Percentiles rank a stretch among this genome's conserved stretches.
Evolutionary conservation across 1,284 basidiomycete genomes (phyloP).

Genomic region (Vanrija sp.): DNA sequence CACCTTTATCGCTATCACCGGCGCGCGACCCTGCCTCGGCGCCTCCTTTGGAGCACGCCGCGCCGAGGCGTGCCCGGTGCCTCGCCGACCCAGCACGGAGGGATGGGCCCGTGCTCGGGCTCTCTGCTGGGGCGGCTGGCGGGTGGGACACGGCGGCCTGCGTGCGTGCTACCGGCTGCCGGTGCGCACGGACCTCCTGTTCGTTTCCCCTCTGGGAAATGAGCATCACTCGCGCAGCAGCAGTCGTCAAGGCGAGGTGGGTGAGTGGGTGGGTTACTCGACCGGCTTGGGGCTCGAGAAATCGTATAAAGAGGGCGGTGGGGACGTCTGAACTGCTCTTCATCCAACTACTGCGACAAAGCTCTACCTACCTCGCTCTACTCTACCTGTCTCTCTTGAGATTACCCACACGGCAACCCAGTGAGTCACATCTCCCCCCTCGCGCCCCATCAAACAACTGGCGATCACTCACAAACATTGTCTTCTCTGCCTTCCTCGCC

Average conservation of each 20-base stretch:
- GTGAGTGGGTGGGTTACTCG: not conserved
- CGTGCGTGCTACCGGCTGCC: not conserved
- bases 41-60: too few relatives aligned
- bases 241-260: not conserved
- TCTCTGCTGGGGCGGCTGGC: too few relatives aligned
- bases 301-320: too few relatives aligned
- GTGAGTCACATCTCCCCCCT: not conserved
- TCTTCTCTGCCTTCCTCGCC: not conserved
- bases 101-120: too few relatives aligned
- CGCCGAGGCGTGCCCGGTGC: too few relatives aligned
- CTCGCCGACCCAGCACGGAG: too few relatives aligned
- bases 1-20: too few relatives aligned
- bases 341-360: too few relatives aligned
- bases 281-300: not conserved
- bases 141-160: not conserved
- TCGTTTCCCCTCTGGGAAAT: not conserved
- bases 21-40: too few relatives aligned
- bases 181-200: not conserved
- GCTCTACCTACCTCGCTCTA: not conserved
- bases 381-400: not conserved
- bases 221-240: not conserved
- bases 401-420: not conserved
- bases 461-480: not conserved
- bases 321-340: too few relatives aligned
- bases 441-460: not conserved